Evolutionary conservation across 2,329 filamentous ascomycete species (phyloP).

Genomic region (Emydomyces testavorans): DNA sequence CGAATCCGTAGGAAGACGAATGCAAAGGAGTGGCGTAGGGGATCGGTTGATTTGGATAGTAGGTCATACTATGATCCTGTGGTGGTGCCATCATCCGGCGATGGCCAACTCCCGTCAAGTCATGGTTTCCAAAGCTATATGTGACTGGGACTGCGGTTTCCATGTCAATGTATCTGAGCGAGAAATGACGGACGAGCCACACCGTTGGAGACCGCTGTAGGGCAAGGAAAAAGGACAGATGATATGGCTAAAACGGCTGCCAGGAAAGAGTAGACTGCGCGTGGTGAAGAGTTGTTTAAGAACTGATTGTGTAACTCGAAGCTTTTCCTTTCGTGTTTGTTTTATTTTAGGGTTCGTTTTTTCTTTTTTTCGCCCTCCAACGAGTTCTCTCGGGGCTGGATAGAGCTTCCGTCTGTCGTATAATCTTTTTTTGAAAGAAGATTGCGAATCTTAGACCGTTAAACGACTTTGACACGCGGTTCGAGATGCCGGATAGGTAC

Average conservation of each 20-base stretch:
- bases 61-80: conserved; percentile 26
- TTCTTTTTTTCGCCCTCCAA: background rate
- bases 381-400: background rate
- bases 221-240: conserved; percentile 5
- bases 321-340: conserved; percentile 5
- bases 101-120: conserved; percentile 27
- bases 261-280: conserved; percentile 1
- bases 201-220: background rate
- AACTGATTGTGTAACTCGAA: conserved; percentile 7
- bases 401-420: background rate
- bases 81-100: conserved; percentile 30
- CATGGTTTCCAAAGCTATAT: conserved; percentile 31
- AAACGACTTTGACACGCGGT: background rate
- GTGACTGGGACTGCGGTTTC: conserved; percentile 33
- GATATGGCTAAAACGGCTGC: background rate
- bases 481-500: background rate
- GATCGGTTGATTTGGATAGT: conserved; percentile 28
- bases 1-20: conserved; percentile 24
- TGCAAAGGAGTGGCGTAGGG: conserved; percentile 30
- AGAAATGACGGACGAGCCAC: conserved; percentile 2
- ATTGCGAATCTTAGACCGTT: background rate
- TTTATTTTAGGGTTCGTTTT: conserved; percentile 1
- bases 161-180: conserved; percentile 21
- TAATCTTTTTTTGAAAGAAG: background rate
- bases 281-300: background rate